phyloP scores from a whole-genome alignment of 2,329 filamentous ascomycete species.

The Alternaria angustiovoidea region DNA sequence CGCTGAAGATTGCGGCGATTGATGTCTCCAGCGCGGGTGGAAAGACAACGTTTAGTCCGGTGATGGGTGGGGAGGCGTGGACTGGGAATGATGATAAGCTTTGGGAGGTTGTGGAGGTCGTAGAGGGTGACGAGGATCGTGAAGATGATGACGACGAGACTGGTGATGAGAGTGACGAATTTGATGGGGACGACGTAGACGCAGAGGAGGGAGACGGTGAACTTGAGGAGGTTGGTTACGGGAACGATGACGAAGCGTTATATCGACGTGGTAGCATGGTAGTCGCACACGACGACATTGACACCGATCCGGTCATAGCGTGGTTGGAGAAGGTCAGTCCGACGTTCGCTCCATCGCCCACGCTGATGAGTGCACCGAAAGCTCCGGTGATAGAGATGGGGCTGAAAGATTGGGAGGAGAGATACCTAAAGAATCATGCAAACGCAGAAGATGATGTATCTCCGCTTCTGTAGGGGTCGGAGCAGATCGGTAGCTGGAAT shows the following conservation, averaged over 20 bases:
- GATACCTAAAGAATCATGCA: too few species aligned
- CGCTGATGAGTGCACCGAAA: too few species aligned
- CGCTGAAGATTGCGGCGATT: not conserved
- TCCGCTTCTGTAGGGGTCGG: too few species aligned
- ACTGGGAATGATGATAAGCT: not conserved
- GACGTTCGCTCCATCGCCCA: too few species aligned
- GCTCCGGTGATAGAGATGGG: too few species aligned
- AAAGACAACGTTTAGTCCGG: not conserved
- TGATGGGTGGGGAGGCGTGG: not conserved
- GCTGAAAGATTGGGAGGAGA: too few species aligned
- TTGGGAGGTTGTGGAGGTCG: not conserved
- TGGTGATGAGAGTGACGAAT: not conserved
- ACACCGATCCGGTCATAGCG: not conserved
- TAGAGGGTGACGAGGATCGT: not conserved
- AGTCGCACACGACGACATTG: fast-evolving
- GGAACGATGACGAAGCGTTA: not conserved
- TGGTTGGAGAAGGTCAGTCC: not conserved
- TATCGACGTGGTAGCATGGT: not conserved
- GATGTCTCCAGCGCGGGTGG: not conserved
- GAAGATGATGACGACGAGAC: not conserved
- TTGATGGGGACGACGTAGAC: not conserved
- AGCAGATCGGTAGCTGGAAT: too few species aligned
- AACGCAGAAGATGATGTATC: too few species aligned
- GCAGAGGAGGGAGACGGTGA: fast-evolving
- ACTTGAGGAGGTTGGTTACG: not conserved